Percentiles rank a stretch among this genome's conserved stretches.
Conservation (phyloP, 2,329 filamentous ascomycete species). For the Lachnellula arida region DNA sequence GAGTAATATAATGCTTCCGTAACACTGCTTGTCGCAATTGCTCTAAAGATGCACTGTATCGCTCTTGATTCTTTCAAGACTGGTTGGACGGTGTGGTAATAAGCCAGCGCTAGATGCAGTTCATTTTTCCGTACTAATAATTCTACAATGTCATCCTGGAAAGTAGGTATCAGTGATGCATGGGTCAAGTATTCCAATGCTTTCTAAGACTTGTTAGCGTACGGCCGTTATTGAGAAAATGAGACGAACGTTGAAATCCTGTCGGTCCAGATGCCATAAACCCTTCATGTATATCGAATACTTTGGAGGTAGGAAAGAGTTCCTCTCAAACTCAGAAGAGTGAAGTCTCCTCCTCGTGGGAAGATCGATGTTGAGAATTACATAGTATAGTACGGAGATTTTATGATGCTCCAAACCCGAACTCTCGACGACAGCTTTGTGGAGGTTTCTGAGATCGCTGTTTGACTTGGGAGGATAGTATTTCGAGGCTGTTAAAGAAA, state of each 20-base stretch:
- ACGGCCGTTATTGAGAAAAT: not conserved
- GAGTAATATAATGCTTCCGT: slow-evolving; percentile 71
- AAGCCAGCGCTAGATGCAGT: slow-evolving; percentile 65
- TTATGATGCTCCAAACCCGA: slow-evolving; percentile 69
- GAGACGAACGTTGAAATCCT: slow-evolving; percentile 58
- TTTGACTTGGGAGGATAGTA: slow-evolving; percentile 72
- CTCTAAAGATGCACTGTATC: slow-evolving; percentile 63
- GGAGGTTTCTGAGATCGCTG: slow-evolving; percentile 61
- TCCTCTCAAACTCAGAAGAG: slow-evolving; percentile 53
- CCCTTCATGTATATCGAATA: slow-evolving; percentile 80
- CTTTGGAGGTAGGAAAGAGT: slow-evolving; percentile 64
- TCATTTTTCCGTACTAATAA: slow-evolving; percentile 62
- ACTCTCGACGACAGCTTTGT: slow-evolving; percentile 63
- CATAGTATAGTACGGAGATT: slow-evolving; percentile 77
- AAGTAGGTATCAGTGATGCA: slow-evolving; percentile 74
- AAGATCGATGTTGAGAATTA: slow-evolving; percentile 67
- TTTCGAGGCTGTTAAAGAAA: slow-evolving; percentile 44
- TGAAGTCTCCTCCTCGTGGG: slow-evolving; percentile 37
- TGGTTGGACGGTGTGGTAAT: slow-evolving; percentile 72
- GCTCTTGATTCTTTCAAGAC: slow-evolving; percentile 60
- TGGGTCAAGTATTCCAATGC: slow-evolving; percentile 75
- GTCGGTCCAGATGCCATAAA: slow-evolving; percentile 72
- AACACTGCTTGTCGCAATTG: slow-evolving; percentile 62
- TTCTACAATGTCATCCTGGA: slow-evolving; percentile 75
- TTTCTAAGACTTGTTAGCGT: slow-evolving; percentile 38